phyloP scores from a whole-genome alignment of 768 basidiomycete species.

The Termitomyces sp. region DNA sequence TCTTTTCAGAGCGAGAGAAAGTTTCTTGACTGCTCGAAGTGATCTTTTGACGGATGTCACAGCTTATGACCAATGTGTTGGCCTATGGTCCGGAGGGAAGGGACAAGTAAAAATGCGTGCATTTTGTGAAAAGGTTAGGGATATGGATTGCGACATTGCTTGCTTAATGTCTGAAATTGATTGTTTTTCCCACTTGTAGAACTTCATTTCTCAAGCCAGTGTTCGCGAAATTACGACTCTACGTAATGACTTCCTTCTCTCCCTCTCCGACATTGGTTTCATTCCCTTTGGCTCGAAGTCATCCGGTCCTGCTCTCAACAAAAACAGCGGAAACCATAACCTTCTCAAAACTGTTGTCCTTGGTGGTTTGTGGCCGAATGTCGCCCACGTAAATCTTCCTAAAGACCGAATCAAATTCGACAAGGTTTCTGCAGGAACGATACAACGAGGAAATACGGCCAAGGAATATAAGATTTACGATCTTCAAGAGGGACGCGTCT shows the following conservation, averaged over 20 bases:
- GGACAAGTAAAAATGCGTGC: constrained; percentile 35
- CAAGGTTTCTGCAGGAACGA: constrained; percentile 74
- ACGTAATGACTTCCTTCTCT: constrained; percentile 68
- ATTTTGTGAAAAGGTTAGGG: constrained; percentile 67
- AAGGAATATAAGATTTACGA: constrained; percentile 84
- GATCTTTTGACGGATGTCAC: constrained; percentile 80
- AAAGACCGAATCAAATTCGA: constrained; percentile 76
- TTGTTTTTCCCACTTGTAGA: constrained; percentile 32
- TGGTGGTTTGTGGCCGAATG: constrained; percentile 82
- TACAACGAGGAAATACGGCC: constrained; percentile 81
- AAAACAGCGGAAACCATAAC: constrained; percentile 59
- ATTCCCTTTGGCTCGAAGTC: constrained; percentile 43
- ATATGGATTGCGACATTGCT: background rate
- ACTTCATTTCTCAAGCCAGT: constrained; percentile 73
- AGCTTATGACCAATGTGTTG: constrained; percentile 63
- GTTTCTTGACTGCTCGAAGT: constrained; percentile 67
- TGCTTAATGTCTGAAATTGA: background rate
- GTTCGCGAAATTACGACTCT: constrained; percentile 76
- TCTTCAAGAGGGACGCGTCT: constrained; percentile 57
- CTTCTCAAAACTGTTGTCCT: constrained; percentile 81
- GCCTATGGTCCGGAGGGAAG: constrained; percentile 45
- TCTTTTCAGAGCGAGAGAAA: constrained; percentile 55
- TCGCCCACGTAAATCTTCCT: constrained; percentile 74
- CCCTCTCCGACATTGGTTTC: constrained; percentile 69
- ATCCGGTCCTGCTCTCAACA: constrained; percentile 48